Base-by-base conservation (phyloP, 306 rosid genomes). In the Pterocarpus santalinus region DNA sequence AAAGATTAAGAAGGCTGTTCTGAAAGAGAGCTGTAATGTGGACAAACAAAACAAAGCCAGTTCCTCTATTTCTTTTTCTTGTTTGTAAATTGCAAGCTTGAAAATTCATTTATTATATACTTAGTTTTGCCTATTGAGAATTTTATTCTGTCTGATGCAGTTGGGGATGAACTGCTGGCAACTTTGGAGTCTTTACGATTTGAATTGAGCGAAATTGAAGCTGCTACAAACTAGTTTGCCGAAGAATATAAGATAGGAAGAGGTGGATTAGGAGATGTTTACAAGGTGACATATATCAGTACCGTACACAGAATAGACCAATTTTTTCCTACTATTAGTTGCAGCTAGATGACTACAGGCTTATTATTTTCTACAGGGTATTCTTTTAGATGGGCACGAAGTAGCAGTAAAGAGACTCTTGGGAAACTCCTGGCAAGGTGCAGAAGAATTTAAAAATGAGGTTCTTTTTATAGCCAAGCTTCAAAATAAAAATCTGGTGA, bases 231-330 rank as follows among this genome's bases (percentile, higher is more conserved):
- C 72, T 86, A 68, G 10, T 91, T 91, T 44, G 71, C 90, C 4
- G 67, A 53, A 5, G 86, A 81, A 7, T 78, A 86, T 63, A 78
- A 56, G 63, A 65, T 91, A 38, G 95, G 93, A 1, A 84, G 56
- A 84, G 95, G 95, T 7, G 90, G 93, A 73, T 87, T 87, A 70
- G 93, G 93, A 7, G 83, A 67, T 65, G 95, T 91, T n/a, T 91
- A 82, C 66, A 91, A 83, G 88, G 92, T 91, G 57, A 57, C 47
- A 43, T 43, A 10, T 22, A 22, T 22, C 0, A 22, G 28, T 22
- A 10, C 8, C 6, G 7, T 4, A 43, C 47, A 4, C 2, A 43
- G 47, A 43, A 43, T 43, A 5, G 8, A 43, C 0, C 5, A 5
- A 5, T 43, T 43, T 4, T 43, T 43, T 43, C 8, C 2, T 0